Base-by-base conservation (phyloP, 805 yeast genomes). In the Metschnikowia lachancei region DNA sequence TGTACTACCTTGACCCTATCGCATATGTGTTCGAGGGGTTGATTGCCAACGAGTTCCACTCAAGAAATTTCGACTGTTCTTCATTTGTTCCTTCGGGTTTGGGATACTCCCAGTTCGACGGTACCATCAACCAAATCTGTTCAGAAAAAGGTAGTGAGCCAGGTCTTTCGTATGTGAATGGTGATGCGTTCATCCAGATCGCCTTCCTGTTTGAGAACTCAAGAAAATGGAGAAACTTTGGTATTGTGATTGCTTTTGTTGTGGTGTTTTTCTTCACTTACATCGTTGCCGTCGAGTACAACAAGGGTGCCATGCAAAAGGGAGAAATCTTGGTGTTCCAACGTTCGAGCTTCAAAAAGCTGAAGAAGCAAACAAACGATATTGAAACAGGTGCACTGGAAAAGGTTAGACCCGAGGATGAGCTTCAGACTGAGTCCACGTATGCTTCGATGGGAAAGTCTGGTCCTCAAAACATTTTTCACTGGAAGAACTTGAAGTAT, bases 261-360 rank as follows among this genome's bases (percentile, higher is more conserved):
- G 65, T 55, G 7, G 51, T 69, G 41, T 45, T 40, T 18, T 41
- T 45, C 17, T 8, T 53, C 42, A 68, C 77, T 10, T 83, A 84
- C 61, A 61, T 85, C 49, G 30, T 67, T 2, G 67, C 80, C 47
- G 74, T 80, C 43, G 91, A 85, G 60, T 66, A 58, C 51, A 79
- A 80, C 56, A 76, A 75, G 58, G 81, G 83, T 60, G 80, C 86
- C 2, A 72, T 75, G 70, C 86, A 81, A 63, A 80, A 80, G 65
- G 91, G 91, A 71, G 91, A 85, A 63, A 72, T 84, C 28, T 65
- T 83, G 50, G 72, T 85, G 20, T 84, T 80, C 70, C 81, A 78
- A 58, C 34, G 59, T 33, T 44, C 47, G 63, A 47, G 63, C 61
- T 44, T 52, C 64, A 51, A 45, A 41, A 51, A 64, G 67, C 33